Evolutionary conservation across 2,329 filamentous ascomycete species (phyloP), one percentile per base, ranked within the genome.

Genomic region (Diaporthe helianthi): DNA sequence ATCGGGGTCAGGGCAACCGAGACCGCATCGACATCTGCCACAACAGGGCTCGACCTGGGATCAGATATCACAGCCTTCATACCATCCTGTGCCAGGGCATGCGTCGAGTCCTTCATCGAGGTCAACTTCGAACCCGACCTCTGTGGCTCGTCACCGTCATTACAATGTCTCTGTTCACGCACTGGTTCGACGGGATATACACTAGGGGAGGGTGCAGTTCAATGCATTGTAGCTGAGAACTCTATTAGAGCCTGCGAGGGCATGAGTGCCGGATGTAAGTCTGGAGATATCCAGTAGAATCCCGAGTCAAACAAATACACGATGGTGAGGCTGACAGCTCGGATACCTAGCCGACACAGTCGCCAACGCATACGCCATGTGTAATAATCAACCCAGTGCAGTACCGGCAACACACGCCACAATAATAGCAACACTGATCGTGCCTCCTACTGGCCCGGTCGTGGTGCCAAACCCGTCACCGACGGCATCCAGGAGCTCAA

Each of bases 131-230:
- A 83, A 44, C 74, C 77, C 24, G 79, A 77, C 61, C 76, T 77
- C 58, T 91, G 89, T 74, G 82, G 82, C 36, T 75, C 78, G 41
- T 79, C 80, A 17, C 82, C 85, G 13, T 83, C 89, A 31, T 77
- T 93, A 73, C 79, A 83, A 74, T 93, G 90, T 73, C 82, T 93
- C 8, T 94, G 92, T 77, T 84, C 84, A 46, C 83, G 84, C 69
- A 82, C 82, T 41, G 90, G 90, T 10, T 79, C 78, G 15, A 85
- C 85, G 36, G 90, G 89, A 12, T 90, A 89, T 74, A 93, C 92
- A 1, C 75, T 93, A 58, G 91, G 90, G n/a, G 92, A 93, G 79
- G 91, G 85, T 13, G 90, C 88, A 5, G 79, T 93, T 71, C 86
- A 90, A 75, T 94, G 92, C 77, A 84, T 92, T 41, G 81, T 86